Evolutionary conservation across 148 eudicot species (phyloP).

Genomic region (Fagopyrum homotropicum): DNA sequence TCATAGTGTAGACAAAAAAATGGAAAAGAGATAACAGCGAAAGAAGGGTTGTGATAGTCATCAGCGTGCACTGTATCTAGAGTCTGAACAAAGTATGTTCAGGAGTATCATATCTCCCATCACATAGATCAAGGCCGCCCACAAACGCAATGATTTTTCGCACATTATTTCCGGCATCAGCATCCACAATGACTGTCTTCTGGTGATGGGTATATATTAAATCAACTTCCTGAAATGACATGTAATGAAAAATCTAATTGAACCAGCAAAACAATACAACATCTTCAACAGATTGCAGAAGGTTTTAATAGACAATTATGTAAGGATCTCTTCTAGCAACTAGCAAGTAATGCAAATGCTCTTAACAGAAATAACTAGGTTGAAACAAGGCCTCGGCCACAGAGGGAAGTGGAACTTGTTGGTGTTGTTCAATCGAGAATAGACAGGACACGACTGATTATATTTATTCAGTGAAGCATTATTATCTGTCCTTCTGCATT

Average conservation of each 20-base stretch:
- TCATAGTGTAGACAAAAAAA: background rate
- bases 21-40: slow-evolving; percentile 36
- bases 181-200: slow-evolving; percentile 85
- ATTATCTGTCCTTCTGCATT: background rate
- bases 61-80: slow-evolving; percentile 60
- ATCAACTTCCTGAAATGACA: slow-evolving; percentile 64
- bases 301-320: background rate
- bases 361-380: background rate
- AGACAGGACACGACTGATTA: background rate
- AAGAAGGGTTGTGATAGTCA: slow-evolving; percentile 93
- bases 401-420: background rate
- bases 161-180: slow-evolving; percentile 70
- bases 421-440: background rate
- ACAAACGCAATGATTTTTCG: slow-evolving; percentile 77
- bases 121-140: slow-evolving; percentile 92
- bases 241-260: background rate
- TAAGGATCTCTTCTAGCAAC: background rate
- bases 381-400: background rate
- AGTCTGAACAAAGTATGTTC: slow-evolving; percentile 65
- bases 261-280: background rate
- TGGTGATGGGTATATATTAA: slow-evolving; percentile 96
- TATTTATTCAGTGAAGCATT: background rate
- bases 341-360: background rate
- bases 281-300: background rate
- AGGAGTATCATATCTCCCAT: slow-evolving; percentile 93